Conservation (phyloP, 208 protist species). For the Dictyostelium gargantuum region DNA sequence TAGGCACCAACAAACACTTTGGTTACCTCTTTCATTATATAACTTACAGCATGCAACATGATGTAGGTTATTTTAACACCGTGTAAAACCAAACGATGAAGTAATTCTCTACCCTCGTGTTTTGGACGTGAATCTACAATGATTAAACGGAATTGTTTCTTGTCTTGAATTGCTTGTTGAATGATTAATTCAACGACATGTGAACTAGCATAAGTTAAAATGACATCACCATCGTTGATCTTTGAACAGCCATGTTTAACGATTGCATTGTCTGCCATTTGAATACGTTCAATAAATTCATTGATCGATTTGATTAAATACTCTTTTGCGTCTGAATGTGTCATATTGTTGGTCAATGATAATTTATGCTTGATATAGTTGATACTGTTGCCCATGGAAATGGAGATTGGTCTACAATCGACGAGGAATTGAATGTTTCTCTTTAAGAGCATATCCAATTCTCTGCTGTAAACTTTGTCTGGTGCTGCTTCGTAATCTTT, state of each 20-base stretch:
- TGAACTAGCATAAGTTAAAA: constrained; percentile 86
- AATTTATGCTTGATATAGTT: constrained; percentile 83
- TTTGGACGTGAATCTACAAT: constrained; percentile 95
- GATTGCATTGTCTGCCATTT: constrained; percentile 79
- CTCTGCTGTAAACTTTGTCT: constrained; percentile 37
- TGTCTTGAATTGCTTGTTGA: constrained; percentile 73
- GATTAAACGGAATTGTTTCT: constrained; percentile 90
- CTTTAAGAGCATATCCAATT: constrained; percentile 73
- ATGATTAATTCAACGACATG: constrained; percentile 84
- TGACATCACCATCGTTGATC: constrained; percentile 87
- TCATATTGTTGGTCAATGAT: constrained; percentile 20
- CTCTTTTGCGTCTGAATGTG: constrained; percentile 66
- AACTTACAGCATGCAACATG: constrained; percentile 92
- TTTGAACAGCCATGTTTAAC: constrained; percentile 68
- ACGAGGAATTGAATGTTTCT: constrained; percentile 83
- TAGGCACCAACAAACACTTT: constrained; percentile 93
- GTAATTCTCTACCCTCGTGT: constrained; percentile 89
- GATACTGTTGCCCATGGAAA: constrained; percentile 87
- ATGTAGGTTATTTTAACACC: constrained; percentile 94
- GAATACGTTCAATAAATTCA: constrained; percentile 81
- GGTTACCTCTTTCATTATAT: constrained; percentile 94
- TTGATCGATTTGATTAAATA: constrained; percentile 77
- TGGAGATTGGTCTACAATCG: constrained; percentile 79
- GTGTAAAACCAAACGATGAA: constrained; percentile 85
- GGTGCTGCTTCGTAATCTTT: constrained; percentile 60